Base-by-base conservation (phyloP, 805 yeast genomes). In the Blastobotrys peoriensis region DNA sequence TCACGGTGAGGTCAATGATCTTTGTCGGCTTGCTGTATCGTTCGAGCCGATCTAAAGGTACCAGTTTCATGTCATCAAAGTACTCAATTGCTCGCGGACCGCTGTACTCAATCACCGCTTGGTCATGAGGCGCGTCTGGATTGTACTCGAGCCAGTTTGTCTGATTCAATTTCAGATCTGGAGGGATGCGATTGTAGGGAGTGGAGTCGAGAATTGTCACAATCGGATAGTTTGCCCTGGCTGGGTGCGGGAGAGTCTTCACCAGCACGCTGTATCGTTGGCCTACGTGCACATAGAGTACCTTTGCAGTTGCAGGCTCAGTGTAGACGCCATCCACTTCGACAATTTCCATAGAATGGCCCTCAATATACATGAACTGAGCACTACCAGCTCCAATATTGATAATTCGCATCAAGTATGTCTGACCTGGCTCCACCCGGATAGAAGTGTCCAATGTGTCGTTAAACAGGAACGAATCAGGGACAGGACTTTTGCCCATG, bases 401-500 rank as follows among this genome's bases (percentile, higher is more conserved):
- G 57, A 84, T 74, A 45, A 93, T 66, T 62, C 96, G 78, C 51
- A 93, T 54, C 54, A 84, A 68, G 63, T 93, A 93, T 15, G 96
- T 89, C 33, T 79, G 87, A 67, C 79, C 78, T 5, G 97, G 95
- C 68, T 84, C 60, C 44, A 91, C 94, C 5, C 67, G 53, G 58
- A 75, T 69, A 41, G 52, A 52, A 43, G 54, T 33, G 65, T 83
- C 83, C 59, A 72, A 75, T 9, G 95, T 81, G 61, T 88, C 87
- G 68, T 91, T 91, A 64, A 88, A 71, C 56, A 93, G 73, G 54
- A 84, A 65, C 61, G 75, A 71, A 53, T 85, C 83, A 5, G 98
- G 98, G 55, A 93, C 81, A 41, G 98, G 98, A 69, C 93, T 98
- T 36, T 97, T 96, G 60, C 98, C 98, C 6, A 96, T 86, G 47